Evolutionary conservation across 306 rosid genomes (phyloP).

Genomic region (Citrullus mucosospermus): DNA sequence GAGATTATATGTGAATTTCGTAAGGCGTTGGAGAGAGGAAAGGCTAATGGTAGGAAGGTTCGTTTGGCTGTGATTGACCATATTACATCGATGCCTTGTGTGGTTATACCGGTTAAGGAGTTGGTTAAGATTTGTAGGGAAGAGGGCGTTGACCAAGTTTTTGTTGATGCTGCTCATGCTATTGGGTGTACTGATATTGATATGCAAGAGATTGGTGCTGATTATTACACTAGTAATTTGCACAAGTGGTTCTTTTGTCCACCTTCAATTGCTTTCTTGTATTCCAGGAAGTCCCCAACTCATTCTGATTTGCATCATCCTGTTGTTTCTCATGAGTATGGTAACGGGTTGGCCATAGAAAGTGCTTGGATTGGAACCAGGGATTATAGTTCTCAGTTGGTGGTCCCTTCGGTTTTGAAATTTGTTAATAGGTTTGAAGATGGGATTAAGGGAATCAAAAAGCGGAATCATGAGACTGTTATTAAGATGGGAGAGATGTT

Average conservation of each 20-base stretch:
- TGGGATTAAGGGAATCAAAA: constrained; percentile 84
- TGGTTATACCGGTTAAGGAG: constrained; percentile 69
- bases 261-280: constrained; percentile 75
- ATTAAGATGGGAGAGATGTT: constrained; percentile 86
- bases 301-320: constrained; percentile 69
- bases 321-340: constrained; percentile 93
- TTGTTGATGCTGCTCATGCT: constrained; percentile 93
- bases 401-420: constrained; percentile 61
- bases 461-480: constrained; percentile 72
- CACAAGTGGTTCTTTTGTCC: constrained; percentile 98
- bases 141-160: constrained; percentile 86
- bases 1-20: constrained; percentile 62
- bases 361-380: constrained; percentile 98
- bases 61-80: constrained; percentile 91
- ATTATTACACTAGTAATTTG: constrained; percentile 88
- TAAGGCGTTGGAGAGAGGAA: constrained; percentile 62
- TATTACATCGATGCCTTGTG: constrained; percentile 91
- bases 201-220: constrained; percentile 88
- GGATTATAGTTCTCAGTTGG: constrained; percentile 88
- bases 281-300: constrained; percentile 30
- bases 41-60: constrained; percentile 53
- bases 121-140: constrained; percentile 83
- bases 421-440: constrained; percentile 73
- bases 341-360: constrained; percentile 81
- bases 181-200: constrained; percentile 79